Percentiles rank a stretch among this genome's conserved stretches.
phyloP scores from a whole-genome alignment of 352 stramenopile genomes.

The Pythium myriotylum region DNA sequence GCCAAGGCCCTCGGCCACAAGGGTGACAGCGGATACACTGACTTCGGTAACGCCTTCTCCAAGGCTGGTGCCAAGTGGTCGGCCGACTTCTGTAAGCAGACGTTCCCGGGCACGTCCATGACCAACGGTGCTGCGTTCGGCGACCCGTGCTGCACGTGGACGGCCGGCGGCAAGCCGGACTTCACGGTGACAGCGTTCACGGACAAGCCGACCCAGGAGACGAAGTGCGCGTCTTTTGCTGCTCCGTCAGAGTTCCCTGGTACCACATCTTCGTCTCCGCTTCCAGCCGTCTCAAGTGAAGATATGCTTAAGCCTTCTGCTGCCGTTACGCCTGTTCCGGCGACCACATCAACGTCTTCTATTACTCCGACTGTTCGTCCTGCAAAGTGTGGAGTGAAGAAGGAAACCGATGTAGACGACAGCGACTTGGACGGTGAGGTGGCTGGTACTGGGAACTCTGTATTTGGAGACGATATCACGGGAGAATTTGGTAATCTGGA shows the following conservation, averaged over 20 bases:
- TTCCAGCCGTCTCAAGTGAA: not conserved
- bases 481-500: no score
- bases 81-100: conserved; percentile 8
- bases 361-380: not conserved
- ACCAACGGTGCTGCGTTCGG: conserved; percentile 12
- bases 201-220: not conserved
- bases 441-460: no score
- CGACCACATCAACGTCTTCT: not conserved
- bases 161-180: conserved; percentile 14
- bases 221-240: not conserved
- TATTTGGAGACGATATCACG: no score
- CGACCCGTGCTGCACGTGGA: conserved; percentile 14
- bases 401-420: not conserved
- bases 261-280: no score
- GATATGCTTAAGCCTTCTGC: no score
- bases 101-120: conserved; percentile 1
- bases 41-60: conserved; percentile 39
- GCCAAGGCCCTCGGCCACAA: conserved; percentile 34
- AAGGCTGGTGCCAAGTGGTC: conserved; percentile 19
- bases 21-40: conserved; percentile 26
- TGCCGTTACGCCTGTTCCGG: no score
- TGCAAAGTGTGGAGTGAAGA: conserved; percentile 18
- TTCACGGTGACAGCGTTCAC: conserved; percentile 10
- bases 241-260: no score
- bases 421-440: no score